These are phyloP conservation scores for Nannizziopsis barbatae DNA, from an alignment of 2,329 filamentous ascomycete species.

Conservation along the genomic window DNA sequence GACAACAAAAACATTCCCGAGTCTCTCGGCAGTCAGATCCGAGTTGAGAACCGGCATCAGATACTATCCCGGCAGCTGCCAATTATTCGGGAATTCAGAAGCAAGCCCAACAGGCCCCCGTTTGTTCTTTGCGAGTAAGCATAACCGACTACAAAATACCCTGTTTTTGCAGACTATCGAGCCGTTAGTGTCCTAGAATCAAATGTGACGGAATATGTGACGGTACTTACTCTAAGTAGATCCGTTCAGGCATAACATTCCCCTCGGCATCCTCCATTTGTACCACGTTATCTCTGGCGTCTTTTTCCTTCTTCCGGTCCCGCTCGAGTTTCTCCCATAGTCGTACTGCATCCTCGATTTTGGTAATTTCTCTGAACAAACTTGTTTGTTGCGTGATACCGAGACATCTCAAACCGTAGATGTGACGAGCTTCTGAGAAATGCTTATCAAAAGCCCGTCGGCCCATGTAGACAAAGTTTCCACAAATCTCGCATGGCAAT, in stretches of 20 bases:
- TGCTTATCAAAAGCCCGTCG: slow-evolving; percentile 95
- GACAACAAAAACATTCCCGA: too few species aligned
- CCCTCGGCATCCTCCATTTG: slow-evolving; percentile 98
- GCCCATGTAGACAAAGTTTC: slow-evolving; percentile 98
- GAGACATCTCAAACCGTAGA: slow-evolving; percentile 85
- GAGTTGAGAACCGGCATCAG: too few species aligned
- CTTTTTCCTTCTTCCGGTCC: slow-evolving; percentile 66
- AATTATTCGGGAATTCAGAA: too few species aligned
- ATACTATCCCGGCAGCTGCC: too few species aligned
- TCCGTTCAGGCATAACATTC: slow-evolving; percentile 98
- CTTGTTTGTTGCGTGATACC: slow-evolving; percentile 78
- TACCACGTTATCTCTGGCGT: slow-evolving; percentile 71
- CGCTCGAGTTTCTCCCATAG: slow-evolving; percentile 89
- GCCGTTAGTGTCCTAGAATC: slow-evolving; percentile 11
- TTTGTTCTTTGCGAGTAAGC: background rate
- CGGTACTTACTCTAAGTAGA: slow-evolving; percentile 63
- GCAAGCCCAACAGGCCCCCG: background rate
- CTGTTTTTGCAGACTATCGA: slow-evolving; percentile 18
- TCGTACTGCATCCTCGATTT: slow-evolving; percentile 75
- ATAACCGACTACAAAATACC: slow-evolving; percentile 16
- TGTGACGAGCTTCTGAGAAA: slow-evolving; percentile 86
- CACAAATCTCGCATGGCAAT: slow-evolving; percentile 91
- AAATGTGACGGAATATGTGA: background rate
- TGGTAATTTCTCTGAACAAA: slow-evolving; percentile 86
- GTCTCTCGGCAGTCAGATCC: too few species aligned